These are phyloP conservation scores for Fusarium globosum DNA, from an alignment of 2,329 filamentous ascomycete genomes.

Conservation along the genomic window DNA sequence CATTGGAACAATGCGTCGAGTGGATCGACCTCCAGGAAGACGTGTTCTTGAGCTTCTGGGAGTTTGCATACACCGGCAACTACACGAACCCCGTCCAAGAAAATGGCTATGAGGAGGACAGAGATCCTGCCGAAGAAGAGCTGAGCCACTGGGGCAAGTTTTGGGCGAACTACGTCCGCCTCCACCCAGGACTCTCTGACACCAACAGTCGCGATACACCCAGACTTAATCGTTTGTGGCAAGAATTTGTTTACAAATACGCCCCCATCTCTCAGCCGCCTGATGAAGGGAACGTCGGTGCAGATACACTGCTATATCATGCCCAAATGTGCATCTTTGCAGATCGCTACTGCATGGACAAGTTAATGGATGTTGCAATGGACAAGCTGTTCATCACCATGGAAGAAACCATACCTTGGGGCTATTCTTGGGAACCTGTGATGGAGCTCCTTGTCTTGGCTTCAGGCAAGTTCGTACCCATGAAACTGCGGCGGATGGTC, in stretches of 20 bases:
- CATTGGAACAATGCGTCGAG: not conserved
- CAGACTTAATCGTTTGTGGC: not conserved
- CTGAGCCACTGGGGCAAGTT: not conserved
- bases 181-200: rapidly evolving
- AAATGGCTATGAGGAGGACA: not conserved
- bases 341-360: not conserved
- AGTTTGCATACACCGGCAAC: not conserved
- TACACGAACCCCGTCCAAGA: not conserved
- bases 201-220: not conserved
- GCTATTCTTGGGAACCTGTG: rapidly evolving
- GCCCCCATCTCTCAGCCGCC: not conserved
- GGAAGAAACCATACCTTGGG: not conserved
- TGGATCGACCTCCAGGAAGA: not conserved
- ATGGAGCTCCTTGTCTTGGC: not conserved
- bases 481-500: not conserved
- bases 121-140: not conserved
- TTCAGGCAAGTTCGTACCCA: rapidly evolving
- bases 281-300: not conserved
- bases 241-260: not conserved
- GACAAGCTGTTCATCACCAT: not conserved
- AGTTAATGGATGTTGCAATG: not conserved
- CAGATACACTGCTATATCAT: not conserved
- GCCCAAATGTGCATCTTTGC: not conserved
- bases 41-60: not conserved
- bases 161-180: not conserved